A percentile compares a stretch with the other conserved stretches of the same genome.
Conservation (phyloP, 169 alveolate species). For the Amoebophrya sp. region DNA sequence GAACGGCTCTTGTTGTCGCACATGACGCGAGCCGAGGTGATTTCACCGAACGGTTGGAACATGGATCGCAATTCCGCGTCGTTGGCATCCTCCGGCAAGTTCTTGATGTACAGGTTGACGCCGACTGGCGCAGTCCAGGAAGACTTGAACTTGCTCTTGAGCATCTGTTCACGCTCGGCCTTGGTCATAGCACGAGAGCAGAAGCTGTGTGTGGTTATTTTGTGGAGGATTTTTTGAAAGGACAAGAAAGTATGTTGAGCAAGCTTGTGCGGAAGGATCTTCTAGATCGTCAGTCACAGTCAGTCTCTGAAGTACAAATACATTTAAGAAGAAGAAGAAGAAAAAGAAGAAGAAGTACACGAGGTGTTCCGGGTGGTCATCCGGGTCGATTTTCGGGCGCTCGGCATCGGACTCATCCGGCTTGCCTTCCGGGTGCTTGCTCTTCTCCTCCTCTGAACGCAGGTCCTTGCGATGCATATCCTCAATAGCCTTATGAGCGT, state of each 20-base stretch:
- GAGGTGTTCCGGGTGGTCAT: constrained; percentile 19
- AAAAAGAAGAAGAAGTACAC: no score
- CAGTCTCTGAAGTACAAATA: no score
- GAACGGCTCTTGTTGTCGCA: constrained; percentile 82
- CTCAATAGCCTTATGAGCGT: constrained; percentile 85
- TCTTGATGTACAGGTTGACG: constrained; percentile 82
- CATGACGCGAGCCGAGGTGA: constrained; percentile 83
- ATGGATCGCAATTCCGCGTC: constrained; percentile 73
- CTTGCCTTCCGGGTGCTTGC: not conserved
- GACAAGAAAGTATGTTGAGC: no score
- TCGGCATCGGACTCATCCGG: not conserved
- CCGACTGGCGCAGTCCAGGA: constrained; percentile 47
- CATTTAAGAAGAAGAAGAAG: no score
- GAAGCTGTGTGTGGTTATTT: no score
- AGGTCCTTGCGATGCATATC: constrained; percentile 74
- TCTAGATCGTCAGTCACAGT: no score
- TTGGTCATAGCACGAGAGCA: not conserved
- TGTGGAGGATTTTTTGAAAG: no score
- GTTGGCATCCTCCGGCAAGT: constrained; percentile 75
- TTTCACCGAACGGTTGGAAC: constrained; percentile 80
- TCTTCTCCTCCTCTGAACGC: not conserved
- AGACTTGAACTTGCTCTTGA: not conserved
- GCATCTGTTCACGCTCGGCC: constrained; percentile 5
- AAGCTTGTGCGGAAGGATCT: no score
- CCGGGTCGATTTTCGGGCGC: not conserved